A percentile compares a stretch with the other conserved stretches of the same genome.
Evolutionary conservation across 495 filamentous ascomycete genomes (phyloP).

Genomic region (Penicillium daleae): DNA sequence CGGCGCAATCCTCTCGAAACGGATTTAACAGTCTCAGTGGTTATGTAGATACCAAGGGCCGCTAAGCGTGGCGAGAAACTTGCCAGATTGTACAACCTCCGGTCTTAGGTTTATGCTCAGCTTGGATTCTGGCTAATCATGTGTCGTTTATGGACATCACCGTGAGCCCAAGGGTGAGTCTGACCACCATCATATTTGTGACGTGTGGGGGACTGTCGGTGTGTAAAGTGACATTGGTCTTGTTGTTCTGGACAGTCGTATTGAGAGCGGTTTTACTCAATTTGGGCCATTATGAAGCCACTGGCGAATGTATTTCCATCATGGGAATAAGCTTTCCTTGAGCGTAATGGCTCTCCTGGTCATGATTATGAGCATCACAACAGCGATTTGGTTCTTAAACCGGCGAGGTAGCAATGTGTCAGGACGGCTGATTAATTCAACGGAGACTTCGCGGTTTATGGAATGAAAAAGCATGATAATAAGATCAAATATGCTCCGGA

Average conservation of each 20-base stretch:
- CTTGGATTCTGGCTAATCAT: background rate
- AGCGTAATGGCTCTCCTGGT: too few species aligned
- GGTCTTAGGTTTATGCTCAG: background rate
- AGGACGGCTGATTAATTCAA: background rate
- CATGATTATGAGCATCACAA: background rate
- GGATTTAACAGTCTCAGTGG: background rate
- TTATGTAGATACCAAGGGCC: background rate
- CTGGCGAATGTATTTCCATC: too few species aligned
- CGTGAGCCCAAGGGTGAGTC: constrained; percentile 1
- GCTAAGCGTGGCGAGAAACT: constrained; percentile 12
- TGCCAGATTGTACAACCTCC: constrained; percentile 6
- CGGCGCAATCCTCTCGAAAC: background rate
- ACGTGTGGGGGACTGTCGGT: background rate
- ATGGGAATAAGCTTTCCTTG: too few species aligned
- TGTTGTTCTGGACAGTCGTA: background rate
- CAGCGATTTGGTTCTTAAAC: background rate
- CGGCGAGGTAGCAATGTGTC: background rate
- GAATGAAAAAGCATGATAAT: background rate
- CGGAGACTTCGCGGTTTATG: background rate
- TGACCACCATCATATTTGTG: background rate
- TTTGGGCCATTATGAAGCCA: background rate
- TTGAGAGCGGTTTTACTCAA: background rate
- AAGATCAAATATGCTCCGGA: constrained; percentile 10
- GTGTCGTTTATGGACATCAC: background rate
- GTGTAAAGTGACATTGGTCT: background rate